These are phyloP conservation scores for Leishmania aethiopica DNA, from an alignment of 208 protist genomes.

Conservation along the genomic window DNA sequence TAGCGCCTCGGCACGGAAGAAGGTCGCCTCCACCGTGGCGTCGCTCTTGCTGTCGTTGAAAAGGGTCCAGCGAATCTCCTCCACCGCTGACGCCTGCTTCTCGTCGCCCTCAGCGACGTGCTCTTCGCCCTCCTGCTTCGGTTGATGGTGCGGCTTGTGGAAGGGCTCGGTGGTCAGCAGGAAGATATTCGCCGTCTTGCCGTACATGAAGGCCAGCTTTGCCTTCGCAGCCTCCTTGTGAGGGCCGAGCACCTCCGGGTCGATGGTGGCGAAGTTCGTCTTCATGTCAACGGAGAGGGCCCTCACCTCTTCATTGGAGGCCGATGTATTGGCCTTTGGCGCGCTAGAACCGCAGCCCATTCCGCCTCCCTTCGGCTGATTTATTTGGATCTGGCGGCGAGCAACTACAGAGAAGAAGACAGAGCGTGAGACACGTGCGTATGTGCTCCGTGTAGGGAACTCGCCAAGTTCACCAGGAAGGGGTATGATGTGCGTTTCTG, in stretches of 20 bases:
- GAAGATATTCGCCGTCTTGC: slow-evolving; percentile 26
- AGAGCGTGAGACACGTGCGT: neutral
- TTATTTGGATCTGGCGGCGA: neutral
- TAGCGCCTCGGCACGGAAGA: slow-evolving; percentile 37
- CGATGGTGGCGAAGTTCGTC: slow-evolving; percentile 26
- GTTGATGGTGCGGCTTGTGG: slow-evolving; percentile 1
- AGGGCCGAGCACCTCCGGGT: slow-evolving; percentile 23
- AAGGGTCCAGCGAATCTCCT: slow-evolving; percentile 33
- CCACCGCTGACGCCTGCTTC: slow-evolving; percentile 9
- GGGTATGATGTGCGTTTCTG: neutral
- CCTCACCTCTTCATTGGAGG: slow-evolving; percentile 8
- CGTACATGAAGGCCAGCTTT: slow-evolving; percentile 21
- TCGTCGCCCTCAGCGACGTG: neutral
- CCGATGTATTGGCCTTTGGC: slow-evolving; percentile 5
- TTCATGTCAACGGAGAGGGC: slow-evolving; percentile 16
- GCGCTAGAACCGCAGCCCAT: slow-evolving; percentile 32
- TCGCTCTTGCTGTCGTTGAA: slow-evolving; percentile 49
- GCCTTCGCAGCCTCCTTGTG: slow-evolving; percentile 27
- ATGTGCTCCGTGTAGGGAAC: neutral
- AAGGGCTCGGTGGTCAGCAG: slow-evolving; percentile 28
- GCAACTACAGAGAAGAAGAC: neutral
- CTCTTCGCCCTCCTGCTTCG: neutral
- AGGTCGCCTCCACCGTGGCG: slow-evolving; percentile 42
- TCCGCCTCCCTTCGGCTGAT: neutral
- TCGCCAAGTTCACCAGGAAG: neutral